Percentiles rank a stretch among this genome's conserved stretches.
These are phyloP conservation scores for Eutrema salsugineum DNA, from an alignment of 441 rosid genomes.

Conservation along the genomic window DNA sequence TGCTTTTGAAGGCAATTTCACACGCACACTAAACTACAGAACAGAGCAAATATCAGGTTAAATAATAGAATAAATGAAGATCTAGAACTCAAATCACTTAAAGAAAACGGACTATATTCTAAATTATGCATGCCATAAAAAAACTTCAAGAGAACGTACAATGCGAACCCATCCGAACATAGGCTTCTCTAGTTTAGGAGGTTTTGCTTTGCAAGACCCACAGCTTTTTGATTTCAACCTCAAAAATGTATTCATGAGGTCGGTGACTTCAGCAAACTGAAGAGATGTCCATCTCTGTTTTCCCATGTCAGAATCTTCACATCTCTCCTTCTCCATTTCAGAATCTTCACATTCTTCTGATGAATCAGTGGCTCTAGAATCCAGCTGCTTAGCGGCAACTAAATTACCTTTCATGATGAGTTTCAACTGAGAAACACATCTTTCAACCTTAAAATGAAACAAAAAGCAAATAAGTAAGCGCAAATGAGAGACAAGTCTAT, in stretches of 20 bases:
- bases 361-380: constrained; percentile 33
- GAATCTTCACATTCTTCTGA: constrained; percentile 26
- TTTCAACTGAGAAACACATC: constrained; percentile 61
- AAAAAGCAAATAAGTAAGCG: neutral
- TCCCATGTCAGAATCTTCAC: constrained; percentile 36
- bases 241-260: constrained; percentile 52
- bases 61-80: neutral
- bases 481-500: neutral
- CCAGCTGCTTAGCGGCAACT: constrained; percentile 63
- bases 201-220: constrained; percentile 40
- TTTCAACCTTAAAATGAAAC: constrained; percentile 50
- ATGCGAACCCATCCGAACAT: constrained; percentile 79
- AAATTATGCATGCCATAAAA: too few species aligned
- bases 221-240: constrained; percentile 49
- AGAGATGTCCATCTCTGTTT: constrained; percentile 83
- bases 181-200: constrained; percentile 62
- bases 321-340: constrained; percentile 36
- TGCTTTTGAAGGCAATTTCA: constrained; percentile 7
- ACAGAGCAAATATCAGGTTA: neutral
- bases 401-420: constrained; percentile 83
- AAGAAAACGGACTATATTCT: neutral
- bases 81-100: neutral
- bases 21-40: constrained; percentile 11
- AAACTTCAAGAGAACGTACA: constrained; percentile 43
- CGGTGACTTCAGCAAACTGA: constrained; percentile 71